A percentile compares a stretch with the other conserved stretches of the same genome.
Conservation (phyloP, 2,329 filamentous ascomycete species). For the Venturia oleaginea region DNA sequence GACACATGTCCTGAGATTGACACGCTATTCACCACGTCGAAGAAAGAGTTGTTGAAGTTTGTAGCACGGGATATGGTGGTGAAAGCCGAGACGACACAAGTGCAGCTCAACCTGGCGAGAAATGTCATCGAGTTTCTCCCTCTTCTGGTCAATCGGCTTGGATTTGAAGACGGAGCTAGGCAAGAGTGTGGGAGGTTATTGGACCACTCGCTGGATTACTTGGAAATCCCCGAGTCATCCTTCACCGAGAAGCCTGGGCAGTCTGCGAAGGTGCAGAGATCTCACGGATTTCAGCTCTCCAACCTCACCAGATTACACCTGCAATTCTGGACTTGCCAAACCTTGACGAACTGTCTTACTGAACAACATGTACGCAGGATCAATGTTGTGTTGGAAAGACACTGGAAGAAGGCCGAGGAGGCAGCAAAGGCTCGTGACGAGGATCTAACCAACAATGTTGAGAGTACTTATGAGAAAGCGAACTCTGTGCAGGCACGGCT, state of each 20-base stretch:
- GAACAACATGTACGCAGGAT: neutral
- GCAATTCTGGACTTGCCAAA: neutral
- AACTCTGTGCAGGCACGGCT: constrained; percentile 2
- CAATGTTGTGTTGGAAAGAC: neutral
- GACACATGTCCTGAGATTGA: neutral
- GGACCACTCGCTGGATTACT: neutral
- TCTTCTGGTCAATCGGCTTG: neutral
- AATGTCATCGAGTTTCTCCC: neutral
- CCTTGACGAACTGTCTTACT: neutral
- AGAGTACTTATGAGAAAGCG: neutral
- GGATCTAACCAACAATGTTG: neutral
- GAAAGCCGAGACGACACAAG: neutral
- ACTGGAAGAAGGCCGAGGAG: neutral
- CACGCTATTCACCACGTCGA: neutral
- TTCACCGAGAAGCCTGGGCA: neutral
- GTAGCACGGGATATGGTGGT: constrained; percentile 19
- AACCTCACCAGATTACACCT: neutral
- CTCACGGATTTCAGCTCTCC: neutral
- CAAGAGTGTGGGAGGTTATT: neutral
- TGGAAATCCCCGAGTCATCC: neutral
- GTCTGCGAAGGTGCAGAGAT: neutral
- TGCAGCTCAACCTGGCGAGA: neutral
- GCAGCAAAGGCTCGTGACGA: neutral
- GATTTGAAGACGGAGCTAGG: neutral
- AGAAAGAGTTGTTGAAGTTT: constrained; percentile 46